Conservation (phyloP, 2,329 filamentous ascomycete genomes). For the Taxawa tesnikishii region DNA sequence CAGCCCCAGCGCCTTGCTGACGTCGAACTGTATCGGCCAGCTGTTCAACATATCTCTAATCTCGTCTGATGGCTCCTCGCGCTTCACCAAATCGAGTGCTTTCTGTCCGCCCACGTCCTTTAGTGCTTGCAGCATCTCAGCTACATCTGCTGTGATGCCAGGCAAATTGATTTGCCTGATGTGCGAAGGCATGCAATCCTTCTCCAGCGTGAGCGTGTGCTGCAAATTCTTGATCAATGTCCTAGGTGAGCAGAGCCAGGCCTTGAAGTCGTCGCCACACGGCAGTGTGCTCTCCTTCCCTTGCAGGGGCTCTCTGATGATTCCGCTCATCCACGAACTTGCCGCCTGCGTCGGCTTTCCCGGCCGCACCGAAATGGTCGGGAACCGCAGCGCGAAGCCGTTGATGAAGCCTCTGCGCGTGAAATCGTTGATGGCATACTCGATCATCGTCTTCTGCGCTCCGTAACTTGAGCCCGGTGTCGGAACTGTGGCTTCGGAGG, state of each 20-base stretch:
- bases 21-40: constrained; percentile 46
- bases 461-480: constrained; percentile 38
- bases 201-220: constrained; percentile 36
- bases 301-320: constrained; percentile 41
- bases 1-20: constrained; percentile 40
- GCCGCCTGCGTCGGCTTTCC: constrained; percentile 40
- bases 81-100: constrained; percentile 35
- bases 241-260: constrained; percentile 46
- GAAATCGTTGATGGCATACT: constrained; percentile 40
- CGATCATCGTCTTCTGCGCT: constrained; percentile 37
- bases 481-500: constrained; percentile 33
- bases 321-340: constrained; percentile 39
- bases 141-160: constrained; percentile 41
- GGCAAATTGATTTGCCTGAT: constrained; percentile 43
- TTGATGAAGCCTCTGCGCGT: constrained; percentile 37
- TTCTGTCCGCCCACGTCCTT: constrained; percentile 42
- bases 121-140: constrained; percentile 44
- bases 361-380: constrained; percentile 39
- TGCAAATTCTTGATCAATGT: constrained; percentile 43
- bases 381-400: constrained; percentile 32
- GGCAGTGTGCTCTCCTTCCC: constrained; percentile 39
- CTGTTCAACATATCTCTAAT: constrained; percentile 42
- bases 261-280: constrained; percentile 37
- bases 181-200: constrained; percentile 35
- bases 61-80: constrained; percentile 37